phyloP scores from a whole-genome alignment of 1,139 yeast genomes.

The Suhomyces yuchorum region DNA sequence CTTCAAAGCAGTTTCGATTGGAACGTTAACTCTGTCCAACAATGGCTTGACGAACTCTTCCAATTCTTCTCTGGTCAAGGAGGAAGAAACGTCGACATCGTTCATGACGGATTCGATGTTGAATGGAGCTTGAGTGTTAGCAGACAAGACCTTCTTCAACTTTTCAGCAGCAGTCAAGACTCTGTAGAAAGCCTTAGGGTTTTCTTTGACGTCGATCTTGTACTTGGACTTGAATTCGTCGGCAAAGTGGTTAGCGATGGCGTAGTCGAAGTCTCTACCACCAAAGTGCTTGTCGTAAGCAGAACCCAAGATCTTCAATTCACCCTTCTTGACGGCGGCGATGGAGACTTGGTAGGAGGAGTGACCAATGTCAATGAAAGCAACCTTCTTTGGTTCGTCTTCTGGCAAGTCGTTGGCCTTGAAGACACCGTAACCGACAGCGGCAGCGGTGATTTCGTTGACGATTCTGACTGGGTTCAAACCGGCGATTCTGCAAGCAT shows the following conservation, averaged over 20 bases:
- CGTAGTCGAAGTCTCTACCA: constrained; percentile 94
- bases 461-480: constrained; percentile 97
- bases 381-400: constrained; percentile 86
- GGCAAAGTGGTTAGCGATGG: constrained; percentile 93
- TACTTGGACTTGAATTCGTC: constrained; percentile 87
- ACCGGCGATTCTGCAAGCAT: constrained; percentile 95
- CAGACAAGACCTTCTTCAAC: constrained; percentile 94
- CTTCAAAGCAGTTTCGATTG: constrained; percentile 79
- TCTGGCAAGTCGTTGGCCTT: constrained; percentile 93
- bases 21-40: constrained; percentile 71
- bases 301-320: constrained; percentile 87
- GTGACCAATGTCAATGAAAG: constrained; percentile 95
- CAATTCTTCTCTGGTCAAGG: constrained; percentile 86
- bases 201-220: constrained; percentile 87
- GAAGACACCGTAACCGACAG: constrained; percentile 98
- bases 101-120: constrained; percentile 95
- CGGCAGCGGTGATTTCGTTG: constrained; percentile 97
- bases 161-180: constrained; percentile 89
- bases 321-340: constrained; percentile 94
- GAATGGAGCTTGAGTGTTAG: constrained; percentile 93
- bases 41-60: constrained; percentile 87
- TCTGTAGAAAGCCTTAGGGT: constrained; percentile 95
- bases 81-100: constrained; percentile 92
- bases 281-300: constrained; percentile 97
- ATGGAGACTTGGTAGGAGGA: constrained; percentile 90